Evolutionary conservation across 2,329 filamentous ascomycete genomes (phyloP).

Genomic region (Sarocladium strictum): DNA sequence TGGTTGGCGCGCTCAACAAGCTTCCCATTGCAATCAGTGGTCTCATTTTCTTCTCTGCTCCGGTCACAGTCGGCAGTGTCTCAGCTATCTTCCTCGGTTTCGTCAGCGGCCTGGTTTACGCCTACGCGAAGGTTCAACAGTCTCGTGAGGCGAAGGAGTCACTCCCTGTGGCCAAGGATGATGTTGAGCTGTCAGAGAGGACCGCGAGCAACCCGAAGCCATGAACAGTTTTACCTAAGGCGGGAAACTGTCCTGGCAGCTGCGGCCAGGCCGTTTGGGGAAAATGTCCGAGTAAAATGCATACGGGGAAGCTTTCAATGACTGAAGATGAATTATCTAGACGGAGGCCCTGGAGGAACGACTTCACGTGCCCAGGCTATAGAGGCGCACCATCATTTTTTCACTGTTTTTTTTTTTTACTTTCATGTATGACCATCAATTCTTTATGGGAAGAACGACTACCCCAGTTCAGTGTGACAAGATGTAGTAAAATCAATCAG

Average conservation of each 20-base stretch:
- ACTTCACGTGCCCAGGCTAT: neutral
- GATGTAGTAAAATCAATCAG: no score
- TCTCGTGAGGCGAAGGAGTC: slow-evolving; percentile 2
- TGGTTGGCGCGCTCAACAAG: slow-evolving; percentile 98
- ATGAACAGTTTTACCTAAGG: neutral
- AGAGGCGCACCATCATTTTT: neutral
- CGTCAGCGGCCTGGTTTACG: slow-evolving; percentile 85
- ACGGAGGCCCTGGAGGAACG: neutral
- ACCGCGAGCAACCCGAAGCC: neutral
- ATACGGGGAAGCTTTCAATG: neutral
- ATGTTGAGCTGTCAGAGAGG: slow-evolving; percentile 1
- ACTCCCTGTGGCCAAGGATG: slow-evolving; percentile 2
- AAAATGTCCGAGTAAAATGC: neutral
- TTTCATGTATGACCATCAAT: neutral
- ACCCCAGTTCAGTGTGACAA: no score
- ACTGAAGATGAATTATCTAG: neutral
- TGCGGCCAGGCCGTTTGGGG: neutral
- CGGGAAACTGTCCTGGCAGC: no score
- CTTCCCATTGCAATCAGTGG: slow-evolving; percentile 90
- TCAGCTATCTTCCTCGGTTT: slow-evolving; percentile 90
- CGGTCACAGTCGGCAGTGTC: slow-evolving; percentile 85
- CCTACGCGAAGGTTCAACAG: slow-evolving; percentile 47
- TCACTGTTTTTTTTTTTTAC: no score
- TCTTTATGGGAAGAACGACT: neutral
- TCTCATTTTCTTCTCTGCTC: slow-evolving; percentile 90